A percentile compares a stretch with the other conserved stretches of the same genome.
Conservation (phyloP, 306 rosid genomes). For the Clitoria ternatea region DNA sequence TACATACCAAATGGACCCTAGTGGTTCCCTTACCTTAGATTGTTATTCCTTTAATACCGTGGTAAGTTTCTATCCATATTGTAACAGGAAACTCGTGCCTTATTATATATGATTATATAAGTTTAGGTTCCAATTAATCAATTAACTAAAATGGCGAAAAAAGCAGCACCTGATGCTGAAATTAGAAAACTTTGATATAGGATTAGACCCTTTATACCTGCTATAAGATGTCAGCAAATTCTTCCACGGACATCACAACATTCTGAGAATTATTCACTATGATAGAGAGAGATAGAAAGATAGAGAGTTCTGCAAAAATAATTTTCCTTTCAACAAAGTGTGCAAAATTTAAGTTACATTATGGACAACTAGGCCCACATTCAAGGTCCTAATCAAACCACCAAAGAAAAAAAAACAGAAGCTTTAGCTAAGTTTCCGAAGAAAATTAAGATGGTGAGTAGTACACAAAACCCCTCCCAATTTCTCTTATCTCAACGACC, state of each 20-base stretch:
- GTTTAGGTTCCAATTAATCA: neutral
- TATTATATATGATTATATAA: neutral
- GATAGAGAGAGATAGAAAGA: neutral
- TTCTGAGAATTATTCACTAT: neutral
- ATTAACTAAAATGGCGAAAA: neutral
- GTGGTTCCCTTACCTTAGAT: neutral
- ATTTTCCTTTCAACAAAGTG: conserved; percentile 24
- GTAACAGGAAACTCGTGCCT: neutral
- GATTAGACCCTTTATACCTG: conserved; percentile 13
- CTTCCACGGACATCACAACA: neutral
- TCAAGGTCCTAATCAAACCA: conserved; percentile 24
- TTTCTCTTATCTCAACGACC: conserved; percentile 21
- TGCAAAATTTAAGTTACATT: conserved; percentile 37
- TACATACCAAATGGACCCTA: too few relatives aligned
- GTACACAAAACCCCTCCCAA: conserved; percentile 27
- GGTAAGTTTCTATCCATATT: neutral
- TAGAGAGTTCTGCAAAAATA: neutral
- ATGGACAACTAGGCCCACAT: conserved; percentile 24
- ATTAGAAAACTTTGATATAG: neutral
- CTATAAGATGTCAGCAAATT: neutral
- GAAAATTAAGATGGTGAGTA: conserved; percentile 21
- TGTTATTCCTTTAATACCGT: neutral
- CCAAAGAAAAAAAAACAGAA: neutral
- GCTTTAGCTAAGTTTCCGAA: conserved; percentile 1
- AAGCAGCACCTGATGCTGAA: conserved; percentile 16